phyloP scores from a whole-genome alignment of 2,329 filamentous ascomycete species.

The Teratosphaeria zuluensis region DNA sequence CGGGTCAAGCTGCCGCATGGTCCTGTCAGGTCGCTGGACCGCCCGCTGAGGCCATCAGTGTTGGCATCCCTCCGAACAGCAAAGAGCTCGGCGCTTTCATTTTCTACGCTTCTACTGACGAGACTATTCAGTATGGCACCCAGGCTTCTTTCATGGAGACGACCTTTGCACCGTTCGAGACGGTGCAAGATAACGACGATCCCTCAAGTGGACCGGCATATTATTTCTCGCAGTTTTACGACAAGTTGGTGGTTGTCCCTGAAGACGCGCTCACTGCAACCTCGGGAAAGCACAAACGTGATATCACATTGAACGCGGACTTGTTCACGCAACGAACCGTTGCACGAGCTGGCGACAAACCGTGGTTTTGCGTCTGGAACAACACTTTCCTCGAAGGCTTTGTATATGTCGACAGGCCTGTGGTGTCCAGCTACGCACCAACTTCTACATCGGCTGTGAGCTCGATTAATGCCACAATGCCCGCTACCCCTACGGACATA shows the following conservation, averaged over 20 bases:
- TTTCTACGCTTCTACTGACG: slow-evolving; percentile 18
- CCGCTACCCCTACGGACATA: background rate
- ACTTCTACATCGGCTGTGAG: slow-evolving; percentile 1
- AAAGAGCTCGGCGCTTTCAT: slow-evolving; percentile 19
- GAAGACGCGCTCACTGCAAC: slow-evolving; percentile 17
- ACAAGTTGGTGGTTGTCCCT: slow-evolving; percentile 53
- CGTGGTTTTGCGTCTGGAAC: slow-evolving; percentile 65
- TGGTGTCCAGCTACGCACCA: slow-evolving; percentile 20
- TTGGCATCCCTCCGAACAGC: slow-evolving; percentile 13
- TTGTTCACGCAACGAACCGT: slow-evolving; percentile 32
- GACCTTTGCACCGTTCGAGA: slow-evolving; percentile 34
- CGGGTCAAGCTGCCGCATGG: slow-evolving; percentile 51
- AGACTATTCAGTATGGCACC: slow-evolving; percentile 47
- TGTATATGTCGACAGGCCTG: slow-evolving; percentile 51
- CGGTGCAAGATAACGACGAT: slow-evolving; percentile 50
- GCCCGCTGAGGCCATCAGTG: slow-evolving; percentile 19
- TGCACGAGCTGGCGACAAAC: slow-evolving; percentile 46
- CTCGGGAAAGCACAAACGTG: slow-evolving; percentile 14
- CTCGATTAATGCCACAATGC: background rate
- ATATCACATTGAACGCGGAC: slow-evolving; percentile 9
- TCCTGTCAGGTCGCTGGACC: slow-evolving; percentile 43
- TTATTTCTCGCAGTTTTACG: slow-evolving; percentile 53
- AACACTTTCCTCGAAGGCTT: slow-evolving; percentile 57
- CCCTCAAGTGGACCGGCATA: slow-evolving; percentile 50
- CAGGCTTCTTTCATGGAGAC: slow-evolving; percentile 42